Conservation (phyloP, 768 basidiomycete species). For the Mycena metata region DNA sequence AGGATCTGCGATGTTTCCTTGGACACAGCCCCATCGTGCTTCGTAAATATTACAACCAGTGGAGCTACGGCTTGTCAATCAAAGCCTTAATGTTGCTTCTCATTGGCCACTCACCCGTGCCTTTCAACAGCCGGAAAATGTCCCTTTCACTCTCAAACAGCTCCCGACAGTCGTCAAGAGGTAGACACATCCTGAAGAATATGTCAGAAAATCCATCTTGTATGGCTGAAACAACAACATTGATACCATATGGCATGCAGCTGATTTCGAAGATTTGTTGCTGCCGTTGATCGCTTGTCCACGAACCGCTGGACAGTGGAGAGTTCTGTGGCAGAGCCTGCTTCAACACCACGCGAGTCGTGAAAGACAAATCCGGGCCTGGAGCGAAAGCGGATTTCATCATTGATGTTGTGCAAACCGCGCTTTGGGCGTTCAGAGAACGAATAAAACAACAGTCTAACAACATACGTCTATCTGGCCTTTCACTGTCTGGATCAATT, state of each 20-base stretch:
- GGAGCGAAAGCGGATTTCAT: slow-evolving; percentile 3
- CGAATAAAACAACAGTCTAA: not conserved
- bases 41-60: slow-evolving; percentile 8
- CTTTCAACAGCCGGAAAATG: not conserved
- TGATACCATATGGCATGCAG: slow-evolving; percentile 6
- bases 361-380: slow-evolving; percentile 8
- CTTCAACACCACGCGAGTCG: slow-evolving; percentile 2
- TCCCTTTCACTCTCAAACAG: not conserved
- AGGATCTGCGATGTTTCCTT: not conserved
- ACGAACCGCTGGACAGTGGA: slow-evolving; percentile 2
- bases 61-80: not conserved
- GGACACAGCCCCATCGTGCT: not conserved
- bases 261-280: not conserved
- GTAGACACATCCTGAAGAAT: not conserved
- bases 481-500: not conserved
- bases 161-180: not conserved
- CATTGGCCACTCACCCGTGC: not conserved
- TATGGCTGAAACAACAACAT: not conserved
- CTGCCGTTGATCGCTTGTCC: not conserved
- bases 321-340: not conserved
- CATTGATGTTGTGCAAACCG: not conserved
- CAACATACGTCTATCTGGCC: slow-evolving; percentile 3
- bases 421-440: not conserved
- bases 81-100: not conserved
- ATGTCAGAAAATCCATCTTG: not conserved